Evolutionary conservation across 2,329 filamentous ascomycete species (phyloP).

Genomic region (Orbilia quercus): DNA sequence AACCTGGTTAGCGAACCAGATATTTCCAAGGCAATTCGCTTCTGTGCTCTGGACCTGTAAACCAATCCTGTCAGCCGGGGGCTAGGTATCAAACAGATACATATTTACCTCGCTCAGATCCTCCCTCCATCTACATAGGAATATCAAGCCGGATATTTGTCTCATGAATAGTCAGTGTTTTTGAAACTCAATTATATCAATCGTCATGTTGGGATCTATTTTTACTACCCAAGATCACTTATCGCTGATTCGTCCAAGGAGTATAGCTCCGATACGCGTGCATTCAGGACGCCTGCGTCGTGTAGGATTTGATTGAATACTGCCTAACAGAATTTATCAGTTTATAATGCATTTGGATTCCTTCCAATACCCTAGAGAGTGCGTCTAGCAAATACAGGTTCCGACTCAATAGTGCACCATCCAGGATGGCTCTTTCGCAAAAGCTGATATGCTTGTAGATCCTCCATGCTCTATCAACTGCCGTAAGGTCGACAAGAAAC

Average conservation of each 20-base stretch:
- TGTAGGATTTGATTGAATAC: slow-evolving; percentile 87
- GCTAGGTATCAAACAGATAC: not conserved
- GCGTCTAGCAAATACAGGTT: slow-evolving; percentile 48
- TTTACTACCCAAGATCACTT: slow-evolving; percentile 71
- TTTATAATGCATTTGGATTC: not conserved
- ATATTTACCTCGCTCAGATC: slow-evolving; percentile 64
- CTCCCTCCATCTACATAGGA: slow-evolving; percentile 79
- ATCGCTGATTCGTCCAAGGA: slow-evolving; percentile 75
- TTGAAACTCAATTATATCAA: slow-evolving; percentile 1
- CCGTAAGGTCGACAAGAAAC: not conserved
- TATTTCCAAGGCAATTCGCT: slow-evolving; percentile 70
- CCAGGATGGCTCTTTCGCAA: slow-evolving; percentile 43
- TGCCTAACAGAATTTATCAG: slow-evolving; percentile 67
- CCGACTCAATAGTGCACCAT: slow-evolving; percentile 59
- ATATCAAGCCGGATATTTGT: slow-evolving; percentile 85
- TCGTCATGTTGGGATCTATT: slow-evolving; percentile 66
- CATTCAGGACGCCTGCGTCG: slow-evolving; percentile 78
- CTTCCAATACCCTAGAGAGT: not conserved
- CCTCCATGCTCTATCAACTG: slow-evolving; percentile 15
- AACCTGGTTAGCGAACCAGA: slow-evolving; percentile 97
- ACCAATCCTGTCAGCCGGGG: not conserved
- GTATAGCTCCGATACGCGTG: slow-evolving; percentile 81
- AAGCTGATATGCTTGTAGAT: slow-evolving; percentile 23
- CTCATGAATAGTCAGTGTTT: slow-evolving; percentile 62
- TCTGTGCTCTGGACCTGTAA: slow-evolving; percentile 64